Evolutionary conservation across 768 basidiomycete genomes (phyloP).

Genomic region (Neoboletus subvelutipes): DNA sequence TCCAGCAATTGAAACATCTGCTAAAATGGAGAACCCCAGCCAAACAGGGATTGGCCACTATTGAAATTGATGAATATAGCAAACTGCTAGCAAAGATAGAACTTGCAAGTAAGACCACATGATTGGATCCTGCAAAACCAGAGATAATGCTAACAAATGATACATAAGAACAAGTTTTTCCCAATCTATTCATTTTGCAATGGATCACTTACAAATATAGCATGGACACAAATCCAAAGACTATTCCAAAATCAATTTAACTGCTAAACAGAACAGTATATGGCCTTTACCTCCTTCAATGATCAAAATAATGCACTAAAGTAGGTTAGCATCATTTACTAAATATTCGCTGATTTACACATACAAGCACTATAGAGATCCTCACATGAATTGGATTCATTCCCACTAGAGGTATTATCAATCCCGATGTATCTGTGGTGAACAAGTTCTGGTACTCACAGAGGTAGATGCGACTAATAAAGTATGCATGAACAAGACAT

Average conservation of each 20-base stretch:
- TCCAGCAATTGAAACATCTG: conserved; percentile 25
- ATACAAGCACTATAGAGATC: conserved; percentile 19
- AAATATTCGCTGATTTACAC: background rate
- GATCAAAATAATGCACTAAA: conserved; percentile 14
- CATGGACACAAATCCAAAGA: conserved; percentile 14
- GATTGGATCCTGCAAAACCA: background rate
- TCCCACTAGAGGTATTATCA: conserved; percentile 11
- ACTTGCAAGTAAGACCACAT: conserved; percentile 5
- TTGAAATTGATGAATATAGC: background rate
- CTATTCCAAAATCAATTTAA: conserved; percentile 11
- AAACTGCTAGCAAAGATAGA: background rate
- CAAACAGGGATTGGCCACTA: conserved; percentile 25
- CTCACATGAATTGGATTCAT: background rate
- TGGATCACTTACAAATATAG: conserved; percentile 14
- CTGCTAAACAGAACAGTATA: background rate
- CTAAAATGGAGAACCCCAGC: conserved; percentile 21
- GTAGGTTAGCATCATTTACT: background rate
- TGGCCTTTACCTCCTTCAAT: conserved; percentile 22
- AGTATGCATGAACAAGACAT: conserved; percentile 26
- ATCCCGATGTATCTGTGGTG: background rate
- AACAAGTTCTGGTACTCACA: conserved; percentile 10
- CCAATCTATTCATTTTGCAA: background rate
- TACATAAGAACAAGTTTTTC: background rate
- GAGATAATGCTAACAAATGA: conserved; percentile 1
- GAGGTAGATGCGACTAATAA: conserved; percentile 23